phyloP scores from a whole-genome alignment of 2,329 filamentous ascomycete genomes.

The Fusarium illudens region DNA sequence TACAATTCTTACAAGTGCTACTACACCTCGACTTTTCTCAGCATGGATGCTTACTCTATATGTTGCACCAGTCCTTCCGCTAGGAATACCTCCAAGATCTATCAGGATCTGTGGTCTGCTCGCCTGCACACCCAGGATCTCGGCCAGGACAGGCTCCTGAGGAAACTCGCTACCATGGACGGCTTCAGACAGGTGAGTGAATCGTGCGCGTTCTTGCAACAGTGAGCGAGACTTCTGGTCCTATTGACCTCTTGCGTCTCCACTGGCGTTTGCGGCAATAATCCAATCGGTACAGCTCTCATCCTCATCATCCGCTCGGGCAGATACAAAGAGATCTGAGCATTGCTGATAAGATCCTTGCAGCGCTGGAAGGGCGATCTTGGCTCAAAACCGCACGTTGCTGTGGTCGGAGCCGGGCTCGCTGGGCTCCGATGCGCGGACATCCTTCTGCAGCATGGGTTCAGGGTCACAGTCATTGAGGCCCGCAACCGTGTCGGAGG shows the following conservation, averaged over 20 bases:
- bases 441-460: constrained; percentile 69
- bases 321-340: constrained; percentile 32
- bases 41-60: constrained; percentile 63
- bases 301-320: constrained; percentile 14
- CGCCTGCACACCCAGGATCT: constrained; percentile 49
- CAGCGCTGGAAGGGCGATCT: constrained; percentile 33
- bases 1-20: constrained; percentile 7
- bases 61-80: constrained; percentile 56
- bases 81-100: constrained; percentile 57
- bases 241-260: constrained; percentile 2
- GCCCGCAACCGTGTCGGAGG: constrained; percentile 73
- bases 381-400: constrained; percentile 60
- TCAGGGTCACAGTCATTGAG: constrained; percentile 74
- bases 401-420: constrained; percentile 75
- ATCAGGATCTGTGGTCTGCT: constrained; percentile 58
- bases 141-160: constrained; percentile 43
- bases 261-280: background rate
- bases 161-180: constrained; percentile 44
- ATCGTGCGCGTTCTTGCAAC: background rate
- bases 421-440: constrained; percentile 77
- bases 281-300: background rate
- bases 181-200: constrained; percentile 49
- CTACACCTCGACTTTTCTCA: background rate
- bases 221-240: background rate
- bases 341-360: constrained; percentile 30